Base-by-base conservation (phyloP, 495 filamentous ascomycete genomes). In the Hyaloscypha variabilis region DNA sequence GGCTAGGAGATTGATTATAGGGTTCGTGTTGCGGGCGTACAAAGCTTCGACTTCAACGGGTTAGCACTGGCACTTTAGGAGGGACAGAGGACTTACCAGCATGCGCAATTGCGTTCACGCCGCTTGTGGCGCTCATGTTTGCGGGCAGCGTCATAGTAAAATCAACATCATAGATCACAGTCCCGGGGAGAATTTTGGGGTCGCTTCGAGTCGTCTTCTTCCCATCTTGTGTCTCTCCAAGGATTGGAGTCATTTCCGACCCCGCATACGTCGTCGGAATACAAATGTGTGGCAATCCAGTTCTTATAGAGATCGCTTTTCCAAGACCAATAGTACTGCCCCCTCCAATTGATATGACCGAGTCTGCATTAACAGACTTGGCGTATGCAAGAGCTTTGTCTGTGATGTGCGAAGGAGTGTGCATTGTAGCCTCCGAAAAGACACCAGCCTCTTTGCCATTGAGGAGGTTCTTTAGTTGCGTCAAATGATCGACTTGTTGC, bases 31-130 rank as follows among this genome's bases (percentile, higher is more conserved):
- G 60, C 80, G 82, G 36, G 87, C 83, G 64, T 91, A 90, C 31
- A 90, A 78, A 8, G 88, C 87, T 75, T 91, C 88, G 49, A 89
- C 87, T 79, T 74, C 34, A 54, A 29, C 29, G 14, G n/a, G 19
- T 28, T 26, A 54, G 30, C 19, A 24, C n/a, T 25, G 51, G 36
- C 50, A 24, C 36, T 29, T 30, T 62, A 58, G 34, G n/a, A n/a
- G 26, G 1, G 29, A 55, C 21, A 26, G 25, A 8, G 59, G 24
- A 72, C 76, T 61, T 67, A 85, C 83, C 83, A 14, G 84, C 82
- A 75, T 91, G 88, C 19, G 88, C 87, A 77, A 90, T 89, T 0
- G 88, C 88, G 72, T 91, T 91, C 26, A 91, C 81, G 64, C 87
- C 88, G 60, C 86, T 88, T 1, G 85, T 89, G 34, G 84, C 82